Evolutionary conservation across 495 filamentous ascomycete genomes (phyloP), one percentile per base, ranked within the genome.

Genomic region (Barbatosphaeria neglecta): DNA sequence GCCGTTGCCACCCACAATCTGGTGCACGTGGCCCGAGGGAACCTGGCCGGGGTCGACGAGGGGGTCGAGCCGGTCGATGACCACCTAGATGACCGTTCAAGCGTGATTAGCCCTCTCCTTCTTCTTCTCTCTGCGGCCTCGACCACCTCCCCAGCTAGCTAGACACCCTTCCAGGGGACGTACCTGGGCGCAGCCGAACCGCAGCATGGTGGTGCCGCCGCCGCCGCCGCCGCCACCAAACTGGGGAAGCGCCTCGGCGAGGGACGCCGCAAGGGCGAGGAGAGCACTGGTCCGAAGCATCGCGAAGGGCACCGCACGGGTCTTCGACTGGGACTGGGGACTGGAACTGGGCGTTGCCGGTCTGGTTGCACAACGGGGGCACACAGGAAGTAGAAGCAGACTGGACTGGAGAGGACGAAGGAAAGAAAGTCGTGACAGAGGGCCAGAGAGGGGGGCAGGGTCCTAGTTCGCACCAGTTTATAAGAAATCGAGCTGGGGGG

Each of bases 1-100:
- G 27, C 54, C 63, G 42, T 70, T 63, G 18, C 68, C 67, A 16
- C 69, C 68, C 9, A 71, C 68, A 20, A 74, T 65, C 41, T 74
- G 70, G 41, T 73, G 69, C 27, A 66, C 55, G 45, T 68, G 65
- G 0, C 62, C 45, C 6, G 63, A 66, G 4, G 65, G 65, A 48
- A 66, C 52, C 45, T 52, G 27, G 15, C 65, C 63, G 1, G 65
- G 65, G 55, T 68, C 66, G 39, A 66, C 65, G 20, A 68, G 59
- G 6, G 66, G 66, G 57, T 71, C 67, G 41, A 69, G 51, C 0
- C 67, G 58, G 56, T 71, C 67, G 22, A 71, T 67, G 50, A 65
- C 61, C 2, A 70, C 55, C 28, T 33, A 9, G n/a, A n/a, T n/a
- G n/a, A n/a, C n/a, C n/a, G n/a, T n/a, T n/a, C n/a, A n/a, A n/a